Evolutionary conservation across 257 asterid genomes (phyloP).

Genomic region (Striga asiatica): DNA sequence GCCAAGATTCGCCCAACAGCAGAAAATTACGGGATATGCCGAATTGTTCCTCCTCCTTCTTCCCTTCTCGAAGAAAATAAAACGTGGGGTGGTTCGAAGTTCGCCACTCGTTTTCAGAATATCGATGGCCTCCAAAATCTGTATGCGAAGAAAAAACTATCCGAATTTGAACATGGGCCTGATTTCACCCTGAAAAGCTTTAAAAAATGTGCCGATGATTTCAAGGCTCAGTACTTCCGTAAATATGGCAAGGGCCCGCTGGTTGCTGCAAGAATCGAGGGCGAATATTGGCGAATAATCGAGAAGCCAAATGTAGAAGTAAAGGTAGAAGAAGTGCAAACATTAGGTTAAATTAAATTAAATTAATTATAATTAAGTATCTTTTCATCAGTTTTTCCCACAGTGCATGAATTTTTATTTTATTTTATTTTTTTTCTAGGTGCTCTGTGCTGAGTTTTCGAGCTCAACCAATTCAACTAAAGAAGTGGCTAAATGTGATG

Average conservation of each 20-base stretch:
- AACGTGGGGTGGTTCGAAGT: constrained; percentile 37
- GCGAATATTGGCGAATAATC: constrained; percentile 82
- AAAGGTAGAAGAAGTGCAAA: constrained; percentile 44
- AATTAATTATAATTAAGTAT: neutral
- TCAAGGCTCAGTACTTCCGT: constrained; percentile 56
- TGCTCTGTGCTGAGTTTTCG: constrained; percentile 64
- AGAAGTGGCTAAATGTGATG: constrained; percentile 16
- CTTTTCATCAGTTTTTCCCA: constrained; percentile 15
- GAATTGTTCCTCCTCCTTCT: constrained; percentile 83
- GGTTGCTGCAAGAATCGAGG: constrained; percentile 46
- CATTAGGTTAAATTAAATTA: constrained; percentile 2
- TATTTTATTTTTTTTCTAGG: constrained; percentile 49
- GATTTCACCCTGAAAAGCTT: constrained; percentile 45
- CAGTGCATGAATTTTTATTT: constrained; percentile 18
- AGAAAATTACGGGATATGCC: constrained; percentile 71
- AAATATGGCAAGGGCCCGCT: constrained; percentile 32
- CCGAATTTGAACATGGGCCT: constrained; percentile 42
- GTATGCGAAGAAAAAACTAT: constrained; percentile 21
- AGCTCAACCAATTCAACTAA: constrained; percentile 16
- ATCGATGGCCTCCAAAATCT: constrained; percentile 35
- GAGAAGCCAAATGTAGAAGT: constrained; percentile 64
- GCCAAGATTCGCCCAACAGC: constrained; percentile 50
- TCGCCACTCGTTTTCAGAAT: constrained; percentile 41
- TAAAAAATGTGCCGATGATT: constrained; percentile 59
- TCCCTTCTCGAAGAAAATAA: constrained; percentile 28